phyloP scores from a whole-genome alignment of 163 green algal genomes.

The Scenedesmus sp. region DNA sequence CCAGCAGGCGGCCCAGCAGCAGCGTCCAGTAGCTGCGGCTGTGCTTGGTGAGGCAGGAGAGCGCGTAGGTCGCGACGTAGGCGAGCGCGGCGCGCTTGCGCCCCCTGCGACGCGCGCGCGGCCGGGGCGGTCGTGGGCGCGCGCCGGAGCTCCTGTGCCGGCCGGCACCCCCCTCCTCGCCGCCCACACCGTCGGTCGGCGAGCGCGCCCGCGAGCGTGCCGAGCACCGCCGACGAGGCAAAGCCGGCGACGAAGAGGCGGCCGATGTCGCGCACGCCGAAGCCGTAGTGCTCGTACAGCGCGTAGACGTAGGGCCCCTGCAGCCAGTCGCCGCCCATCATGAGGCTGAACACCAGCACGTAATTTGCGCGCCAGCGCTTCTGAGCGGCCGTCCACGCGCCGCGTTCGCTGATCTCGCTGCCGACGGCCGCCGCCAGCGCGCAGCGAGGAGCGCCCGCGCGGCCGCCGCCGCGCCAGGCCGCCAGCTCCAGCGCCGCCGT shows the following conservation, averaged over 20 bases:
- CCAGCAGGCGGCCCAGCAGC: constrained; percentile 82
- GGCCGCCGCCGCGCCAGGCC: neutral
- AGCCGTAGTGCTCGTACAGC: constrained; percentile 92
- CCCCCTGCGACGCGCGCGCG: constrained; percentile 59
- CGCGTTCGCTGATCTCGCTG: neutral
- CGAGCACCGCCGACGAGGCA: constrained; percentile 90
- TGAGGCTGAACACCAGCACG: constrained; percentile 93
- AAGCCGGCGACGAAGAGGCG: constrained; percentile 94
- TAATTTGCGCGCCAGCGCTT: constrained; percentile 93
- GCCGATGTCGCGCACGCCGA: constrained; percentile 81
- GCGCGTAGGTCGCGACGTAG: constrained; percentile 77
- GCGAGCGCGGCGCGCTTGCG: constrained; percentile 75
- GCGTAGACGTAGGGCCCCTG: constrained; percentile 94
- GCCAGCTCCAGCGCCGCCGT: constrained; percentile 64
- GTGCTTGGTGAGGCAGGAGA: constrained; percentile 86
- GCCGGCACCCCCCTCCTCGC: constrained; percentile 58
- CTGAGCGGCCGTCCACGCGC: neutral
- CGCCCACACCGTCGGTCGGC: constrained; percentile 82
- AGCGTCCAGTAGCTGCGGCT: constrained; percentile 74
- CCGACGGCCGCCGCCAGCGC: too few relatives aligned
- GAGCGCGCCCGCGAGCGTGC: constrained; percentile 86
- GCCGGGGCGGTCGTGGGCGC: neutral
- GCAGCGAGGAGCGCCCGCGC: neutral
- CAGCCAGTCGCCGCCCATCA: constrained; percentile 98
- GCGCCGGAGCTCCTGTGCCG: neutral